A percentile compares a stretch with the other conserved stretches of the same genome.
phyloP scores from a whole-genome alignment of 2,329 filamentous ascomycete species.

The Nothopassalora personata region DNA sequence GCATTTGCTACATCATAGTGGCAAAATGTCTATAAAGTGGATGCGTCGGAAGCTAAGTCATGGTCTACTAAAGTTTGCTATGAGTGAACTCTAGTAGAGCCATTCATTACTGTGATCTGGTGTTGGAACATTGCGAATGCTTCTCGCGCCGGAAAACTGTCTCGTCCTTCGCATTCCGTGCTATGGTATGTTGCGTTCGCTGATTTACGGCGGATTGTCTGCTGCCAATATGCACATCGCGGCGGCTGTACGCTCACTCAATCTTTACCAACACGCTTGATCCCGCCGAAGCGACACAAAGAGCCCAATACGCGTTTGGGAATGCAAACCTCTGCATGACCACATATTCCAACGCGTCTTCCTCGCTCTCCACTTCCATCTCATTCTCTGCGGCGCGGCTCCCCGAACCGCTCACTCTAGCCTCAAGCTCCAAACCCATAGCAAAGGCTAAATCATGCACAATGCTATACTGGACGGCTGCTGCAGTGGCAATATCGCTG shows the following conservation, averaged over 20 bases:
- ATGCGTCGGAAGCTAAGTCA: not conserved
- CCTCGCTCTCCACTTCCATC: not conserved
- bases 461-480: not conserved
- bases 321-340: not conserved
- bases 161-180: not conserved
- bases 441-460: not conserved
- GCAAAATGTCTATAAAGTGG: not conserved
- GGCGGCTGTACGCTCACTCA: not conserved
- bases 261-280: not conserved
- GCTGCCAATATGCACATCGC: not conserved
- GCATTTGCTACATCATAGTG: not conserved
- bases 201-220: not conserved
- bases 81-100: not conserved
- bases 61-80: too few relatives aligned
- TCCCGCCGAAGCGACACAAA: not conserved
- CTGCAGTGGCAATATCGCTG: not conserved
- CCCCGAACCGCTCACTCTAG: not conserved
- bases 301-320: not conserved
- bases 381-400: not conserved
- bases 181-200: not conserved
- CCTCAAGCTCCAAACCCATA: not conserved
- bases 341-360: not conserved
- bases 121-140: not conserved
- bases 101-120: not conserved
- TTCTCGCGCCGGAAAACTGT: not conserved